A percentile compares a stretch with the other conserved stretches of the same genome.
Evolutionary conservation across 148 eudicot species (phyloP).

Genomic region (Camellia lanceoleosa): DNA sequence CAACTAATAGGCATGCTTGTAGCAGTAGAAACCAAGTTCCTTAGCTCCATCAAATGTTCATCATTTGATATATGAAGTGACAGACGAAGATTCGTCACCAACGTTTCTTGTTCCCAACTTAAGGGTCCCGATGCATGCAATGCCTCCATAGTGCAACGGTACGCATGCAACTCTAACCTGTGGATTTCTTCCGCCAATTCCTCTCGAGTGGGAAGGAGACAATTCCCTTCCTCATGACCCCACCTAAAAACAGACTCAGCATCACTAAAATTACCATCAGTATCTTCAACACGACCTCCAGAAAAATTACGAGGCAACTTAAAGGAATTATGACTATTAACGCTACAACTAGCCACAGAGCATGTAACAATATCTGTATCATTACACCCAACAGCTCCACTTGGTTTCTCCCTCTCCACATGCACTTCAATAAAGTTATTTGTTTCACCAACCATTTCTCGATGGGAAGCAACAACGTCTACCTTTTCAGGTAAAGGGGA

Average conservation of each 20-base stretch:
- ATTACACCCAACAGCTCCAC: slow-evolving; percentile 44
- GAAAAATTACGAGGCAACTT: slow-evolving; percentile 26
- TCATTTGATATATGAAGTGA: slow-evolving; percentile 81
- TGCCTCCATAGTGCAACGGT: slow-evolving; percentile 70
- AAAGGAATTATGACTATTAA: slow-evolving; percentile 32
- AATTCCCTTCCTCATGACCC: slow-evolving; percentile 40
- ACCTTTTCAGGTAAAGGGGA: slow-evolving; percentile 57
- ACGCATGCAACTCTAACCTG: slow-evolving; percentile 85
- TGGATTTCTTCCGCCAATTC: slow-evolving; percentile 52
- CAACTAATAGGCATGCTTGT: slow-evolving; percentile 49
- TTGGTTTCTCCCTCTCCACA: slow-evolving; percentile 40
- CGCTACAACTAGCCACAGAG: slow-evolving; percentile 81
- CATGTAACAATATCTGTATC: slow-evolving; percentile 44
- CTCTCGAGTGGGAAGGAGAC: slow-evolving; percentile 36
- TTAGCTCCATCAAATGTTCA: slow-evolving; percentile 82
- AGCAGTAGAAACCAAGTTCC: slow-evolving; percentile 55
- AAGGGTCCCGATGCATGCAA: slow-evolving; percentile 83
- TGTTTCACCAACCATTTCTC: slow-evolving; percentile 38
- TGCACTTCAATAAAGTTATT: slow-evolving; percentile 33
- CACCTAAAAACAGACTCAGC: slow-evolving; percentile 60
- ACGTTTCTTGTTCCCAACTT: slow-evolving; percentile 87
- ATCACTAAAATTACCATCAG: slow-evolving; percentile 56
- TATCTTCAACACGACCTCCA: slow-evolving; percentile 35
- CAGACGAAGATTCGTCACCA: slow-evolving; percentile 81
- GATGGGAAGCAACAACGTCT: slow-evolving; percentile 44